Conservation (phyloP, 1,139 yeast species). For the Blastobotrys apis region DNA sequence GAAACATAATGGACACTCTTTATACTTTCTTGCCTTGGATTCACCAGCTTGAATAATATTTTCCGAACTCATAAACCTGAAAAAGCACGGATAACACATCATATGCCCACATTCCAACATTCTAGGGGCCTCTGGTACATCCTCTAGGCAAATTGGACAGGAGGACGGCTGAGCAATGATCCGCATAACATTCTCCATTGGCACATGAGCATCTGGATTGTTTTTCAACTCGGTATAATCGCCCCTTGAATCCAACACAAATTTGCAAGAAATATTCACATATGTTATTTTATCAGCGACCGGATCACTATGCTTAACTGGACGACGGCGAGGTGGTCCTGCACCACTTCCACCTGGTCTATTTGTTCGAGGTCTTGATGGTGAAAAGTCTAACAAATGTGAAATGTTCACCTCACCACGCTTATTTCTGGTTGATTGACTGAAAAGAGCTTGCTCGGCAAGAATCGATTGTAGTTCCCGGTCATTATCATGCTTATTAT, state of each 20-base stretch:
- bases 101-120: slow-evolving; percentile 96
- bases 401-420: slow-evolving; percentile 30
- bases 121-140: slow-evolving; percentile 83
- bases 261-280: slow-evolving; percentile 80
- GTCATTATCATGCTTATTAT: slow-evolving; percentile 27
- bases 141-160: slow-evolving; percentile 89
- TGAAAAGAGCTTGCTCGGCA: slow-evolving; percentile 30
- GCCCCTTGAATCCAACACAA: slow-evolving; percentile 61
- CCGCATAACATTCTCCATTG: slow-evolving; percentile 58
- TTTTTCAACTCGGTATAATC: slow-evolving; percentile 53
- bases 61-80: slow-evolving; percentile 64
- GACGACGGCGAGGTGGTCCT: slow-evolving; percentile 3
- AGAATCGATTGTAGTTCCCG: slow-evolving; percentile 37
- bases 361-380: slow-evolving; percentile 1
- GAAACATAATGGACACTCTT: slow-evolving; percentile 85
- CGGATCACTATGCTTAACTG: slow-evolving; percentile 3
- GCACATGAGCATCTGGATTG: slow-evolving; percentile 74
- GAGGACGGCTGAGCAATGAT: slow-evolving; percentile 70
- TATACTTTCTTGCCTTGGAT: slow-evolving; percentile 44
- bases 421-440: slow-evolving; percentile 17
- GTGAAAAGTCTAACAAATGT: slow-evolving; percentile 30
- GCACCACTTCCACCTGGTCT: too few species aligned
- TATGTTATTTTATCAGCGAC: slow-evolving; percentile 64
- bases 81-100: slow-evolving; percentile 76
- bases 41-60: slow-evolving; percentile 28